Conservation (phyloP, 306 rosid species). For the Abrus pulchellus region DNA sequence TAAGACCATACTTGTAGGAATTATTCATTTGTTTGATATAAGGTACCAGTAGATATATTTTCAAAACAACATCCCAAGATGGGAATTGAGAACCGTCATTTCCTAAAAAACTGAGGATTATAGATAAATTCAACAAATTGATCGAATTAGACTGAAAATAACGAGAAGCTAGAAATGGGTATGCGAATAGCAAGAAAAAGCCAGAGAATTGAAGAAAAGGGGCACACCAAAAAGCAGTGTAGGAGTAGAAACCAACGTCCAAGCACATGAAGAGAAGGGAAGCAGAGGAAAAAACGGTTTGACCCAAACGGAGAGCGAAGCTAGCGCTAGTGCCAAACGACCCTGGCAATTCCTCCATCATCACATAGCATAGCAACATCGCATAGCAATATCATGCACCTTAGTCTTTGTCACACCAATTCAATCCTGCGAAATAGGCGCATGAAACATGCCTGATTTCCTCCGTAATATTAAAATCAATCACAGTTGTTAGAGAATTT, state of each 20-base stretch:
- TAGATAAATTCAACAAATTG: no score
- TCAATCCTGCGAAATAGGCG: constrained; percentile 28
- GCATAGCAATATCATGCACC: background rate
- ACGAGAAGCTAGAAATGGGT: background rate
- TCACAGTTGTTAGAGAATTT: background rate
- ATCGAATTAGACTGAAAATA: no score
- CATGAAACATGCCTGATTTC: constrained; percentile 33
- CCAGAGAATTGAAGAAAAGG: background rate
- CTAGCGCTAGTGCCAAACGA: constrained; percentile 94
- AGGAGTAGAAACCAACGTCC: constrained; percentile 78
- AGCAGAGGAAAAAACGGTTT: constrained; percentile 81
- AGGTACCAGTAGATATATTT: background rate
- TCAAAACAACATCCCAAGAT: background rate
- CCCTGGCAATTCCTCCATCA: constrained; percentile 88
- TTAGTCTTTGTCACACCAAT: background rate
- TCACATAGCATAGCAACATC: constrained; percentile 21
- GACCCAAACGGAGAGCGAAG: constrained; percentile 94
- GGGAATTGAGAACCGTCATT: no score
- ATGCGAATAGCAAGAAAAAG: no score
- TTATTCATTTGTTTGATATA: background rate
- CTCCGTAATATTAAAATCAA: constrained; percentile 30
- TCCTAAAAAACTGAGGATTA: no score
- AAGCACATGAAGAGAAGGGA: constrained; percentile 93
- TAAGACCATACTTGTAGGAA: background rate
- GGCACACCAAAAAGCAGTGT: constrained; percentile 83